Evolutionary conservation across 2,329 filamentous ascomycete genomes (phyloP).

Genomic region (Raffaelea albimanens): DNA sequence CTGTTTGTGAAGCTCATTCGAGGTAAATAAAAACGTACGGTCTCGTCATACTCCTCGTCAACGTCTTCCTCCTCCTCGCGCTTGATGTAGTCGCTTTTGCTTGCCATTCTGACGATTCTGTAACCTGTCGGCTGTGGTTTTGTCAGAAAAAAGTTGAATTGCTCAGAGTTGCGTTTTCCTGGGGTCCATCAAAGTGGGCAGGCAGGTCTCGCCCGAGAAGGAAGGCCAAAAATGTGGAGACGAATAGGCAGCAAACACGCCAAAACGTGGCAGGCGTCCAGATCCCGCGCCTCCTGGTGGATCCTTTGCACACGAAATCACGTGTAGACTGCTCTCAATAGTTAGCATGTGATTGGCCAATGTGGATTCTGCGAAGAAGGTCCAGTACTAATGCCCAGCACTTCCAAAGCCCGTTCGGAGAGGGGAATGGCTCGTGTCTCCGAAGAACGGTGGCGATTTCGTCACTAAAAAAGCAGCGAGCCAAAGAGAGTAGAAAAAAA

Average conservation of each 20-base stretch:
- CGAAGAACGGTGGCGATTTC: constrained; percentile 4
- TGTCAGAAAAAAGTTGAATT: too few species aligned
- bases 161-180: too few species aligned
- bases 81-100: constrained; percentile 19
- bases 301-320: constrained; percentile 5
- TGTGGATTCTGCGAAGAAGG: neutral
- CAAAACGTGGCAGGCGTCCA: neutral
- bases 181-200: too few species aligned
- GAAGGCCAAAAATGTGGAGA: neutral
- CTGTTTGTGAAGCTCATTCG: too few species aligned
- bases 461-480: constrained; percentile 1
- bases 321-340: constrained; percentile 1
- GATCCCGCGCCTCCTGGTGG: neutral
- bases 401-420: constrained; percentile 1
- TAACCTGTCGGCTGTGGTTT: too few species aligned
- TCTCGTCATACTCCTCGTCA: constrained; percentile 43
- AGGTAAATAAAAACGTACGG: constrained; percentile 12
- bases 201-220: neutral
- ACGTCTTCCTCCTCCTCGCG: constrained; percentile 58
- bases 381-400: too few species aligned
- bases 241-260: constrained; percentile 9
- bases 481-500: neutral
- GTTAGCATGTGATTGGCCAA: constrained; percentile 7
- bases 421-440: constrained; percentile 7
- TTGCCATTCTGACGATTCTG: constrained; percentile 19